Base-by-base conservation (phyloP, 208 protist genomes). In the Blechomonas ayalai region DNA sequence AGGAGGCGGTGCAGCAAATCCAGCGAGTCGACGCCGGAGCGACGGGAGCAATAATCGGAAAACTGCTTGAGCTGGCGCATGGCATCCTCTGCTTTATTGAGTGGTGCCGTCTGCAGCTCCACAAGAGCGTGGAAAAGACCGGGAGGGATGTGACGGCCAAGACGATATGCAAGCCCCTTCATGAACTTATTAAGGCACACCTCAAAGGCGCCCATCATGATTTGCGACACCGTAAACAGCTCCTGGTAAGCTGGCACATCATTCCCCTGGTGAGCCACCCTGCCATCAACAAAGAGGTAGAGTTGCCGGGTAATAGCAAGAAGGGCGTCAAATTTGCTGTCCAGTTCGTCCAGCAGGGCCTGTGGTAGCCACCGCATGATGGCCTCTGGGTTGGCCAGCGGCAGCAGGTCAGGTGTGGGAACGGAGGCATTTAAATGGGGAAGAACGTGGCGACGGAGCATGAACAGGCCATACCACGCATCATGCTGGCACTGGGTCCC, bases 231-330 rank as follows among this genome's bases (percentile, higher is more conserved):
- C 7, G 95, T 81, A 37, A 99, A 89, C 8, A 99, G 33, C 64
- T 99, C 97, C 37, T 99, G 97, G 59, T 94, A 92, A 27, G 81
- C 77, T 15, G 89, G 84, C 2, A 93, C 80, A 73, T 99, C 98
- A 39, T 89, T 77, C 38, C 97, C 98, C 46, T 99, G 97, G 44
- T 97, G 71, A 8, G 53, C 49, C 27, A 82, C 66, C 28, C 71
- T 47, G 33, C 92, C 95, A 41, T 90, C 74, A 34, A 93, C 79
- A 35, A 99, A 93, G 24, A 38, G 31, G 60, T 95, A 98, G 19
- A 99, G 83, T 73, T 98, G 97, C 25, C 91, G 82, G n/a, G 96
- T 59, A 54, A 97, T 97, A 29, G 82, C 68, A 55, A 98, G 46
- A 13, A 99, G 73, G 10, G 97, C 65, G 42, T 99, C 77, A 53